Percentiles rank a stretch among this genome's conserved stretches.
These are phyloP conservation scores for Lichtheimia corymbifera DNA, from an alignment of 371 early-diverging fungal genomes.

Conservation along the genomic window DNA sequence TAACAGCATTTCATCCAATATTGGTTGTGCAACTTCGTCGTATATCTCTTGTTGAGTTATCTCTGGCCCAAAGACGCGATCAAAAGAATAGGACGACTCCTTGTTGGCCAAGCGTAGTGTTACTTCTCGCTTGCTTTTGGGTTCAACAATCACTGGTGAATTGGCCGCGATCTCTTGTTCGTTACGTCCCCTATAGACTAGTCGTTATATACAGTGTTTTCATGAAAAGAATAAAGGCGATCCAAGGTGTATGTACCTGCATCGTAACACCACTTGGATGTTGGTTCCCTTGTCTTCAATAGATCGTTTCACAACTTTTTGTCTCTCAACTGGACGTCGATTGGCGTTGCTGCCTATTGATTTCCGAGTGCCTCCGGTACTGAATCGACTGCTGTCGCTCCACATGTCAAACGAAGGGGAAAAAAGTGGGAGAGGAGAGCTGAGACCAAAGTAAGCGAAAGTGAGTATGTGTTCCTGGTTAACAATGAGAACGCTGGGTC, in stretches of 20 bases:
- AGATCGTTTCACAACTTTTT: slow-evolving; percentile 5
- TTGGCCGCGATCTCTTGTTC: slow-evolving; percentile 37
- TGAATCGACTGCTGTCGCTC: slow-evolving; percentile 5
- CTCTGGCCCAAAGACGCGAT: slow-evolving; percentile 88
- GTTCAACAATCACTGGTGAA: slow-evolving; percentile 36
- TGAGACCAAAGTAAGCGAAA: no score
- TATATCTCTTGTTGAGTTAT: slow-evolving; percentile 85
- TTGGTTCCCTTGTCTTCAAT: slow-evolving; percentile 45
- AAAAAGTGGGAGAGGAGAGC: no score
- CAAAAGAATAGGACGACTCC: slow-evolving; percentile 74
- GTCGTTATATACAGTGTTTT: background rate
- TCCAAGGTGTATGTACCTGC: slow-evolving; percentile 46
- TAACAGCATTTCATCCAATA: slow-evolving; percentile 71
- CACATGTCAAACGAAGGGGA: background rate
- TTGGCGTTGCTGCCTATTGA: slow-evolving; percentile 5
- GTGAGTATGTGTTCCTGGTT: no score
- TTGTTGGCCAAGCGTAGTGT: slow-evolving; percentile 53
- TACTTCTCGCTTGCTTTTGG: slow-evolving; percentile 24
- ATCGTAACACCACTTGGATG: slow-evolving; percentile 70
- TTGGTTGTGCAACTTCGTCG: slow-evolving; percentile 80
- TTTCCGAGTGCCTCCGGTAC: no score
- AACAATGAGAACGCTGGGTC: no score
- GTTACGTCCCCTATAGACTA: slow-evolving; percentile 29
- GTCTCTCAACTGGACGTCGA: slow-evolving; percentile 6
- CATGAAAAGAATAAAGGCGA: background rate